Base-by-base conservation (phyloP, 2,329 filamentous ascomycete species). In the Penicillium sclerotiorum region DNA sequence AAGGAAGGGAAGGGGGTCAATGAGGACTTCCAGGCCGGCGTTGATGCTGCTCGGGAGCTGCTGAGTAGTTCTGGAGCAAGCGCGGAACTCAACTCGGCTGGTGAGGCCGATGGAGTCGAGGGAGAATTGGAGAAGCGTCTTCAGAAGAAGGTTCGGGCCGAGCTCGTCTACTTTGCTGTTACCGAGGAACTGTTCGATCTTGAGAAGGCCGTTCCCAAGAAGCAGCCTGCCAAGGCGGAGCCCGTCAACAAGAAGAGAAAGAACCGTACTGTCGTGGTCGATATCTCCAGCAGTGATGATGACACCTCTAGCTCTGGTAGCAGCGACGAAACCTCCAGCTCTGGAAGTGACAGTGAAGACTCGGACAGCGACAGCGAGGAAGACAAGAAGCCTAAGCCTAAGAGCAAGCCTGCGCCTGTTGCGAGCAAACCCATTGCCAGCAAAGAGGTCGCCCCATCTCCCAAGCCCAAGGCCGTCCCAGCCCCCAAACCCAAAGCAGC, bases 1-100 rank as follows among this genome's bases (percentile, higher is more conserved):
- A 50, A 56, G 25, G 57, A 54, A 3, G 55, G 53, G 2, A 51
- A 58, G 12, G 56, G 55, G 9, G 35, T 50, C 18, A 56, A 64
- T 15, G 48, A 45, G 27, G 58, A 52, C n/a, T 73, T 73, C 61
- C 78, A 83, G 50, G 72, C 77, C 37, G 75, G 83, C n/a, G 74
- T 87, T 32, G 71, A 74, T 32, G 71, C 72, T 5, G 80, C 83
- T 58, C 62, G 65, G 49, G 59, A 57, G 18, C 48, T 49, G 17
- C 40, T 74, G 47, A 50, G 58, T 13, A 55, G 59, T 5, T 36
- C 33, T 18, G 33, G 7, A 20, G 60, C 57, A 8, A 58, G 58
- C 17, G 57, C 64, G n/a, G 60, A 66, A 33, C 42, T 68, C 8
- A 56, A 66, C 22, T 42, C 22, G 2, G 47, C 54, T 21, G 58